Evolutionary conservation across 139 green algal genomes (phyloP), one percentile per base, ranked within the genome.

Genomic region (Chlorella sp.): DNA sequence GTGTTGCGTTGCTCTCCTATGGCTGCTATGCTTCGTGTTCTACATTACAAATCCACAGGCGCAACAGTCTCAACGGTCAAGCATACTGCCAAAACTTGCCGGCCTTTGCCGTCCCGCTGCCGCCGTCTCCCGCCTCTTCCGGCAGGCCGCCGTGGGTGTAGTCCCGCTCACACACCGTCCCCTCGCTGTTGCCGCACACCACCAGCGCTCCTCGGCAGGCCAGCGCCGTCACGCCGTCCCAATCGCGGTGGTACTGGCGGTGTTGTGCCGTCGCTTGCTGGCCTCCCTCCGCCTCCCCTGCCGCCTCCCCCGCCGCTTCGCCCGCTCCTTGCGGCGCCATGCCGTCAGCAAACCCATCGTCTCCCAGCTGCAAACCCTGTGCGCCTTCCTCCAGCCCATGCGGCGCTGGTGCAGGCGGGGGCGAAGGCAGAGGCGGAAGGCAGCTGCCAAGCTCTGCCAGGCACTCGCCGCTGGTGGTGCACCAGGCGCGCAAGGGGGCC

Each of bases 221-320:
- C 78, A 90, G 37, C 42, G 87, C 80, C 19, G 87, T 90, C 39
- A 90, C 87, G 2, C 87, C 87, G 39, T 86, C 87, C 87, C 87
- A 90, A 1, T n/a, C 64, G 32, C 57, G 57, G 19, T 48, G 34
- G 28, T 90, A 85, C n/a, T 81, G 78, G 1, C n/a, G 53, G 0
- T 37, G 28, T 40, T 30, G 39, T 0, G 30, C 36, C 42, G 68
- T 26, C 21, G 69, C 32, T 3, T 73, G 26, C 34, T 61, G 26
- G 22, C 64, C 71, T 22, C 21, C 71, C 7, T 76, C 42, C 16
- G n/a, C 40, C 48, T 64, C 85, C 26, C 75, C 64, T 28, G 21
- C 21, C 24, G 64, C 64, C 64, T 42, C 48, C 48, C 3, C 83
- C 76, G 32, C 71, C 42, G 30, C 42, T 81, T 24, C 84, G 48